phyloP scores from a whole-genome alignment of 2,329 filamentous ascomycete genomes.

The Chrysoporthe austroafricana region DNA sequence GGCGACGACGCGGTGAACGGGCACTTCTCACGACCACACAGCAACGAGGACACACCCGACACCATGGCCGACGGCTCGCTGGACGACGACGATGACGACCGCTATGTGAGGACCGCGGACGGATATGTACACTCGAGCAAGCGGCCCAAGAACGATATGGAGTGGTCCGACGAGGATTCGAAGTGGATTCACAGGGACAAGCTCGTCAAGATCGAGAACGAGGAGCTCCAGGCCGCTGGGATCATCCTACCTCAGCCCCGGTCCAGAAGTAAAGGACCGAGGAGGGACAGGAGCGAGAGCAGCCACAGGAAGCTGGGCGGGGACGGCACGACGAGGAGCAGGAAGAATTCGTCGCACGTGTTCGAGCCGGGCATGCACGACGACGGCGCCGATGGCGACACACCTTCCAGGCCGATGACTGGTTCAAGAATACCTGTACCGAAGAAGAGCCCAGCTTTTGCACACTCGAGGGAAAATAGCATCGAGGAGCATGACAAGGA shows the following conservation, averaged over 20 bases:
- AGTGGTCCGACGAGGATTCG: constrained; percentile 58
- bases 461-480: constrained; percentile 61
- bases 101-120: constrained; percentile 14
- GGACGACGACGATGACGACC: constrained; percentile 34
- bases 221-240: constrained; percentile 79
- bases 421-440: constrained; percentile 86
- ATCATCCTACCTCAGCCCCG: constrained; percentile 63
- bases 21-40: constrained; percentile 28
- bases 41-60: constrained; percentile 46
- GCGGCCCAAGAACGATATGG: constrained; percentile 37
- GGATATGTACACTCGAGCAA: constrained; percentile 29
- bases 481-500: constrained; percentile 61
- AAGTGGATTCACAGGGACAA: constrained; percentile 90
- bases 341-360: constrained; percentile 50
- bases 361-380: constrained; percentile 39
- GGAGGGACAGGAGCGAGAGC: constrained; percentile 48
- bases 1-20: constrained; percentile 18
- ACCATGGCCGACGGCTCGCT: constrained; percentile 47
- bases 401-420: constrained; percentile 59
- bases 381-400: constrained; percentile 63
- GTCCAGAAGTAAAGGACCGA: constrained; percentile 52
- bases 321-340: constrained; percentile 39
- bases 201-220: constrained; percentile 77
- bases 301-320: constrained; percentile 39
- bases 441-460: constrained; percentile 79